Percentiles rank a stretch among this genome's conserved stretches.
These are phyloP conservation scores for Vickermania ingenoplastis DNA, from an alignment of 208 protist species.

Conservation along the genomic window DNA sequence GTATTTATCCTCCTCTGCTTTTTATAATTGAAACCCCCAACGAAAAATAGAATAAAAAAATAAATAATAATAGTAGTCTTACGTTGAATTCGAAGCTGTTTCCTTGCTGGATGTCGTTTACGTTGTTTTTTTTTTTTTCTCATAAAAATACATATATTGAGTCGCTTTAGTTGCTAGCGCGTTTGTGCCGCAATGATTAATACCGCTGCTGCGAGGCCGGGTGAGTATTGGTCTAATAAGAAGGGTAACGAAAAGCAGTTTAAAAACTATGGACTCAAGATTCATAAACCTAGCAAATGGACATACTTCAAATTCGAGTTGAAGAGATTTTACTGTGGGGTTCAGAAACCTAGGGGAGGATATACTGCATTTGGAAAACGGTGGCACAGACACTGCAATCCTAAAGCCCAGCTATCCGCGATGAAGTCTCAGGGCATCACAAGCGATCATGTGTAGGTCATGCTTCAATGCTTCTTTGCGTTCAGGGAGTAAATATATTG, in stretches of 20 bases:
- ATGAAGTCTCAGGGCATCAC: constrained; percentile 7
- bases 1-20: not conserved
- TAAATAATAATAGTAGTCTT: not conserved
- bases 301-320: constrained; percentile 11
- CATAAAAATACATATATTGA: constrained; percentile 6
- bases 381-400: constrained; percentile 29
- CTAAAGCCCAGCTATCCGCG: constrained; percentile 15
- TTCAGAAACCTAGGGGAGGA: constrained; percentile 17
- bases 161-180: not conserved
- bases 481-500: constrained; percentile 53
- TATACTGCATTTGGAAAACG: constrained; percentile 33
- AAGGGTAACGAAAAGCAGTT: constrained; percentile 30
- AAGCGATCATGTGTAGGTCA: constrained; percentile 46
- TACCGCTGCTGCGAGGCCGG: constrained; percentile 1
- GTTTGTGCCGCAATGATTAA: not conserved
- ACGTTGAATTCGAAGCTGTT: not conserved
- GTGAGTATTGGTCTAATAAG: constrained; percentile 40
- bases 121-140: constrained; percentile 5
- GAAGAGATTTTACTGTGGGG: constrained; percentile 2
- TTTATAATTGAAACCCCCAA: not conserved
- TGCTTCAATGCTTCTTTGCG: constrained; percentile 62
- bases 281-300: not conserved
- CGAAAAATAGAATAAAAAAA: not conserved
- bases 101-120: constrained; percentile 8
- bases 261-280: constrained; percentile 32